Evolutionary conservation across 164 flowering plant species (phyloP).

Genomic region (grape (Vitis vinifera)): ASM3070453v1 NC_081808.1:23921501-23922000

Average conservation of each 20-base stretch:
- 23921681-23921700: slow-evolving; percentile 15
- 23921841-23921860: slow-evolving; percentile 10
- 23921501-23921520: no score
- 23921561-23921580: neutral
- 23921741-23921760: slow-evolving; percentile 5
- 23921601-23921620: slow-evolving; percentile 2
- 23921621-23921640: neutral
- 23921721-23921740: slow-evolving; percentile 7
- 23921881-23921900: slow-evolving; percentile 9
- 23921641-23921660: slow-evolving; percentile 18
- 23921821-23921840: slow-evolving; percentile 9
- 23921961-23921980: no score
- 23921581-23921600: slow-evolving; percentile 3
- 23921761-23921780: neutral
- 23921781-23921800: slow-evolving; percentile 6
- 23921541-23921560: no score
- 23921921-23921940: neutral
- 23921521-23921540: no score
- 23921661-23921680: slow-evolving; percentile 17
- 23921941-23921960: neutral
- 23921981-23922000: no score
- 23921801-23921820: neutral
- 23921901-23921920: slow-evolving; percentile 9
- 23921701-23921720: slow-evolving; percentile 9
- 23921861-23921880: neutral